A percentile compares a stretch with the other conserved stretches of the same genome.
Conservation (phyloP, 805 yeast genomes). For the Lipomyces sp. region DNA sequence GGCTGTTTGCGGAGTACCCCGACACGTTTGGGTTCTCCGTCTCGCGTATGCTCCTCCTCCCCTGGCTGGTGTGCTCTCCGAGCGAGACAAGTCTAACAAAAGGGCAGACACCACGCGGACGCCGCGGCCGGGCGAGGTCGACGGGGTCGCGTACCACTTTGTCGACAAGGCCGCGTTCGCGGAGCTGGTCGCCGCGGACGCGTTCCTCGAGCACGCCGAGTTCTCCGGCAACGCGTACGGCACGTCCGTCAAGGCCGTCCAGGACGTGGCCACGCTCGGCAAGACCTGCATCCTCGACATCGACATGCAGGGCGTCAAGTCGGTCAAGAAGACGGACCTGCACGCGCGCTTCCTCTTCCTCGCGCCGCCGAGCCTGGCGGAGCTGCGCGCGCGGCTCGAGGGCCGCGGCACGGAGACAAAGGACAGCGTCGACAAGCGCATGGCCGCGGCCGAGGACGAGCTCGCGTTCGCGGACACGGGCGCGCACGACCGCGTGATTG, state of each 20-base stretch:
- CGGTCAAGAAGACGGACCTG: constrained; percentile 77
- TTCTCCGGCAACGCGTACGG: constrained; percentile 98
- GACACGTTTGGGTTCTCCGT: constrained; percentile 89
- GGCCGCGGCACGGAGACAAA: constrained; percentile 94
- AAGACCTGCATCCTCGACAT: constrained; percentile 88
- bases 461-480: constrained; percentile 81
- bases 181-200: constrained; percentile 63
- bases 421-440: constrained; percentile 79
- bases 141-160: constrained; percentile 89
- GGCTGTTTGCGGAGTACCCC: constrained; percentile 86
- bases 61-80: background rate
- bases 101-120: constrained; percentile 73
- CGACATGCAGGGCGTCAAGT: constrained; percentile 98
- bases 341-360: constrained; percentile 83
- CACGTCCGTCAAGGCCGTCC: constrained; percentile 81
- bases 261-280: constrained; percentile 54
- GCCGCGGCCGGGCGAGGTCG: constrained; percentile 87
- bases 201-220: constrained; percentile 96
- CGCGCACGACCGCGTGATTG: constrained; percentile 84
- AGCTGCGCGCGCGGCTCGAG: constrained; percentile 66
- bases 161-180: constrained; percentile 76
- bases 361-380: constrained; percentile 89
- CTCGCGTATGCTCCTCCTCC: constrained; percentile 47
- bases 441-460: constrained; percentile 83
- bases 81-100: background rate